Base-by-base conservation (phyloP, 352 stramenopile genomes). In the Phytophthora cactorum region DNA sequence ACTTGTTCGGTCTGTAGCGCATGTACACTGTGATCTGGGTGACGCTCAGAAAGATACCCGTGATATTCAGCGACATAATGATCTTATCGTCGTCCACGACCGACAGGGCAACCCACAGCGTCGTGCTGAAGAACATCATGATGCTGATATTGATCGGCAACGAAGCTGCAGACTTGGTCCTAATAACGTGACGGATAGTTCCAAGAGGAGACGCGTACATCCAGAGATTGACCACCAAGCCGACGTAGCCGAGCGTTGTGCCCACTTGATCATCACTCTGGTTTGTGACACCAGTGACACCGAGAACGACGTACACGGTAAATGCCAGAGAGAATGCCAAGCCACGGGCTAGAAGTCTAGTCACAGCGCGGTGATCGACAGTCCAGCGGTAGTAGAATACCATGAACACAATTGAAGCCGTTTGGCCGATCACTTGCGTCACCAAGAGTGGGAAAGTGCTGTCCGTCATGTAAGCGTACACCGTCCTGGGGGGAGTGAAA, bases 271-370 rank as follows among this genome's bases (percentile, higher is more conserved):
- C 31, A 14, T 73, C 9, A 0, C 49, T 69, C 52, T 82, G 74
- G 54, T 74, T 39, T 14, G 71, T 86, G 12, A 75, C 43, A 1
- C 64, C 65, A 7, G 17, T 22, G 17, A 86, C 27, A 69, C 29
- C 2, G 77, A 71, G 27, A 36, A 68, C 64, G 17, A 73, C 49
- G 51, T 82, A 84, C 17, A 66, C 22, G 9, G 77, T 77, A 49
- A 64, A 36, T 36, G 44, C 22, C 14, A 63, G 27, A 50, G 51
- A 67, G 4, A 71, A 36, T 15, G 34, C 39, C 52, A 39, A 9
- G 9, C 7, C 5, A 52, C 55, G 0, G 39, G 22, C 0, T 0
- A 68, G 22, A n/a, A 62, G 43, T 32, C 46, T 29, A 32, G 63
- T 43, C 14, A 74, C 14, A 36, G 17, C 22, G 11, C 34, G 46